A percentile compares a stretch with the other conserved stretches of the same genome.
These are phyloP conservation scores for Dictyostelium discoideum DNA, from an alignment of 78 protist genomes.

Conservation along the genomic window DNA sequence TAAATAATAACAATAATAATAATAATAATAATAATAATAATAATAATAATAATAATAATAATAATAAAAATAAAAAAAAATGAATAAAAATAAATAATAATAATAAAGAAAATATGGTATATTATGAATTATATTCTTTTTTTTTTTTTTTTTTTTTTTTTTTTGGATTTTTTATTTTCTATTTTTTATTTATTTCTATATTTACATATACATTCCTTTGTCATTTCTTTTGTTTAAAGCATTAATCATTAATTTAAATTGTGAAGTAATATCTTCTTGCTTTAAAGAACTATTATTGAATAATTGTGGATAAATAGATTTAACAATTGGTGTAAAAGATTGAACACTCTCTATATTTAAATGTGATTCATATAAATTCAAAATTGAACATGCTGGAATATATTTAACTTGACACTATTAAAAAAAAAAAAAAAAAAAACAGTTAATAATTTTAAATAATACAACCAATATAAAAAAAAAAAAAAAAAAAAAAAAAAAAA, in stretches of 20 bases:
- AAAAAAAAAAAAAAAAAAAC: not conserved
- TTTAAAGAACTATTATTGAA: not conserved
- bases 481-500: not conserved
- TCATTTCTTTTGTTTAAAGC: constrained; percentile 47
- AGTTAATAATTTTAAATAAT: not conserved
- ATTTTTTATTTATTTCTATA: not conserved
- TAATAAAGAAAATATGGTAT: not conserved
- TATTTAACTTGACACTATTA: constrained; percentile 26
- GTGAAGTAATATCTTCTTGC: not conserved
- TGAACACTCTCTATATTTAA: constrained; percentile 36
- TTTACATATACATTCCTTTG: constrained; percentile 59
- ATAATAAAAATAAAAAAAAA: not conserved
- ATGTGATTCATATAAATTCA: constrained; percentile 30
- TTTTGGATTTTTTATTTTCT: too few relatives aligned
- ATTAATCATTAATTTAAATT: not conserved
- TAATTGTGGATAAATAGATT: constrained; percentile 21
- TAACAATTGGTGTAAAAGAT: not conserved
- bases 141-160: too few relatives aligned
- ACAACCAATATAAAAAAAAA: too few relatives aligned
- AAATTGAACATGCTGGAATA: constrained; percentile 30
- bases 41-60: too few relatives aligned
- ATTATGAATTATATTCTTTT: not conserved
- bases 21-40: not conserved
- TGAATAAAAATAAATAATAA: not conserved
- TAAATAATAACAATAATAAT: too few relatives aligned